Evolutionary conservation across 2,329 filamentous ascomycete species (phyloP).

Genomic region (Didymella pinodella): DNA sequence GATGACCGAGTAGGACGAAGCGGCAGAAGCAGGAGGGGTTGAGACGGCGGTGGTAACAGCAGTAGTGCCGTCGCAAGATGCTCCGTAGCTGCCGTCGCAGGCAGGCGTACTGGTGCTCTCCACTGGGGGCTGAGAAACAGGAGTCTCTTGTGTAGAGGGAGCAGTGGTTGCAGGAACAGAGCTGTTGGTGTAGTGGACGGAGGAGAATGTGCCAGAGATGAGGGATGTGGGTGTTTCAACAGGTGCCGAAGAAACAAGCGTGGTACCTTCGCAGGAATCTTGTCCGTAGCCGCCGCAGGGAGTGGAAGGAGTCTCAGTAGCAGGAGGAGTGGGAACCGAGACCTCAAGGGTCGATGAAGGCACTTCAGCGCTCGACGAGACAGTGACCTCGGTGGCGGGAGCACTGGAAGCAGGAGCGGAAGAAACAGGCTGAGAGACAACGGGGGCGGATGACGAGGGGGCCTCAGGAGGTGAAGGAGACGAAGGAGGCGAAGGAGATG

Average conservation of each 20-base stretch:
- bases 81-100: constrained; percentile 26
- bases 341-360: constrained; percentile 6
- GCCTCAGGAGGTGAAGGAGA: constrained; percentile 22
- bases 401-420: constrained; percentile 14
- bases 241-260: constrained; percentile 10
- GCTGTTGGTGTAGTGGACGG: constrained; percentile 29
- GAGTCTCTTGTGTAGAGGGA: constrained; percentile 18
- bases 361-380: neutral
- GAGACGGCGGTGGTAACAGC: constrained; percentile 20
- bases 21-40: constrained; percentile 15
- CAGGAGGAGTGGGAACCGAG: constrained; percentile 9
- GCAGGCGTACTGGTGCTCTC: constrained; percentile 9
- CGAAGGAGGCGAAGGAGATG: constrained; percentile 31
- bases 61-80: constrained; percentile 28
- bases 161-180: constrained; percentile 25
- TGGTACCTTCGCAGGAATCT: constrained; percentile 13
- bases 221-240: constrained; percentile 15
- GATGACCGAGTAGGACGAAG: constrained; percentile 17
- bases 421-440: constrained; percentile 17
- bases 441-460: constrained; percentile 7
- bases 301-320: constrained; percentile 17
- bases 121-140: constrained; percentile 3
- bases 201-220: constrained; percentile 13
- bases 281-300: constrained; percentile 18
- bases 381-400: constrained; percentile 18